These are phyloP conservation scores for Volvariella surrecta DNA, from an alignment of 1,284 basidiomycete species.

Conservation along the genomic window DNA sequence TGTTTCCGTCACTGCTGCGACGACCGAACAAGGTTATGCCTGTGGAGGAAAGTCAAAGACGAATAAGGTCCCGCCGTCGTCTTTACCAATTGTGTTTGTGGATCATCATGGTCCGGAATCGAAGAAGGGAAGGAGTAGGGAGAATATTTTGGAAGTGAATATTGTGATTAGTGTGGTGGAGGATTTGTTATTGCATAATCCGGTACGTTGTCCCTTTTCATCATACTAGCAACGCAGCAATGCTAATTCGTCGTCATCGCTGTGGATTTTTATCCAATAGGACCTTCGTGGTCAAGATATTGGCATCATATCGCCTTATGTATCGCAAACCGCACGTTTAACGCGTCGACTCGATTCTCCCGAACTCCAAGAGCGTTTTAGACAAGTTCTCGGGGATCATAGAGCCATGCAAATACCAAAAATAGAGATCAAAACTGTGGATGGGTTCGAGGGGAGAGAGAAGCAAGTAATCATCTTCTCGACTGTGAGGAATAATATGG, in stretches of 20 bases:
- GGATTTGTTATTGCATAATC: constrained; percentile 68
- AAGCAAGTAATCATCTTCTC: constrained; percentile 90
- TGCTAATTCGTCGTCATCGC: constrained; percentile 10
- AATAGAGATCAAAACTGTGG: constrained; percentile 84
- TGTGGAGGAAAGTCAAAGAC: constrained; percentile 5
- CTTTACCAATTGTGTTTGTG: constrained; percentile 43
- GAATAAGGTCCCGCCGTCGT: constrained; percentile 12
- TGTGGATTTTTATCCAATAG: constrained; percentile 24
- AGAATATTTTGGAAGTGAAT: constrained; percentile 69
- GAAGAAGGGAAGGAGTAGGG: constrained; percentile 55
- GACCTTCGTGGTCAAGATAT: constrained; percentile 64
- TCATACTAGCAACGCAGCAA: no score
- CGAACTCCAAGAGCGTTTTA: constrained; percentile 43
- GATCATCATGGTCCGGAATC: constrained; percentile 68
- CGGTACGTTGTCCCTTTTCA: no score
- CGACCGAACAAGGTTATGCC: no score
- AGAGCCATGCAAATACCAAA: constrained; percentile 54
- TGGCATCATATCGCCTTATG: constrained; percentile 84
- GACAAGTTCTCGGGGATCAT: constrained; percentile 47
- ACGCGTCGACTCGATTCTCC: constrained; percentile 49
- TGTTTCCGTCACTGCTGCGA: no score
- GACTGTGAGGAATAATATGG: constrained; percentile 75
- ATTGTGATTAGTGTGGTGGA: constrained; percentile 75
- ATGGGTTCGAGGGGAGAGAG: constrained; percentile 91
- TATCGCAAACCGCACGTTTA: constrained; percentile 70